These are phyloP conservation scores for Diplodia mutila DNA, from an alignment of 2,329 filamentous ascomycete species.

Conservation along the genomic window DNA sequence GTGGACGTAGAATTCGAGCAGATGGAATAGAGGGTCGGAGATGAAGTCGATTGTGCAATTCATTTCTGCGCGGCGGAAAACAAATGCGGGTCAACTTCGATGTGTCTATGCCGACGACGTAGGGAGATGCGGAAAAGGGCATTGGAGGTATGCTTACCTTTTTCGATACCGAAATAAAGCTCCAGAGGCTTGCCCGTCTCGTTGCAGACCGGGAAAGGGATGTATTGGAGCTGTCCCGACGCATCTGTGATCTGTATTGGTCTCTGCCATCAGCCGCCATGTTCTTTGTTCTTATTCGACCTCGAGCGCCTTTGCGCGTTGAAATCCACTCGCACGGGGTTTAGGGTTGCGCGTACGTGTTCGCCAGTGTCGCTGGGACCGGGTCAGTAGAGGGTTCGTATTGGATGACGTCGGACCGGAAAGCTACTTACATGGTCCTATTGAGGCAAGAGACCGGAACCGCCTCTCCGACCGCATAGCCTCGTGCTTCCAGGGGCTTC, in stretches of 20 bases:
- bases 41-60: constrained; percentile 83
- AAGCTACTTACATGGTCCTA: constrained; percentile 51
- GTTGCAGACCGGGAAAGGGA: constrained; percentile 87
- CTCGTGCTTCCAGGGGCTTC: constrained; percentile 38
- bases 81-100: not conserved
- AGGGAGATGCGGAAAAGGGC: not conserved
- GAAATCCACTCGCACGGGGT: not conserved
- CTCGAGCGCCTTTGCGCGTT: constrained; percentile 7
- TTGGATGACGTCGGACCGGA: constrained; percentile 8
- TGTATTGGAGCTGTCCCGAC: constrained; percentile 83
- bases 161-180: constrained; percentile 81
- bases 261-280: constrained; percentile 4
- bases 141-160: constrained; percentile 36
- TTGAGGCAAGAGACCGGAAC: constrained; percentile 59
- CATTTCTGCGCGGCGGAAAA: constrained; percentile 58
- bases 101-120: not conserved
- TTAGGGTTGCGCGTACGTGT: constrained; percentile 56
- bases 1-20: constrained; percentile 97
- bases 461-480: constrained; percentile 53
- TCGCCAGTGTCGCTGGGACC: constrained; percentile 78
- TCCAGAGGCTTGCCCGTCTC: constrained; percentile 83
- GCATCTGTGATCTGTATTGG: constrained; percentile 67
- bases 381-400: not conserved
- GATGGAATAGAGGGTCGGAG: constrained; percentile 79
- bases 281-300: not conserved